A percentile compares a stretch with the other conserved stretches of the same genome.
These are phyloP conservation scores for Thelephora ganbajun DNA, from an alignment of 768 basidiomycete genomes.

Conservation along the genomic window DNA sequence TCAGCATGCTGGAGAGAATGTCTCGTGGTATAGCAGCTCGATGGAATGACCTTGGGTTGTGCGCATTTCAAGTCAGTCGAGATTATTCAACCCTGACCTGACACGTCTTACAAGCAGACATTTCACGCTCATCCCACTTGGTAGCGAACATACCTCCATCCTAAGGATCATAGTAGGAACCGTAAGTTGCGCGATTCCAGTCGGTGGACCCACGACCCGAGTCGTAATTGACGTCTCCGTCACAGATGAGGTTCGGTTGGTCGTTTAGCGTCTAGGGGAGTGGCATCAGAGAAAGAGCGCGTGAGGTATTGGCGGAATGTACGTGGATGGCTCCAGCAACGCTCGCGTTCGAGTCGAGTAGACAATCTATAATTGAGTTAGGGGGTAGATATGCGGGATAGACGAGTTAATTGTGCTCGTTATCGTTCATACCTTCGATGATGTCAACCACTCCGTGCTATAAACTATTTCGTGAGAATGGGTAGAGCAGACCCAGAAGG, in stretches of 20 bases:
- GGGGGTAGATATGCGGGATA: conserved; percentile 1
- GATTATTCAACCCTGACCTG: neutral
- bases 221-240: conserved; percentile 35
- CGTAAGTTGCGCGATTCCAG: conserved; percentile 73
- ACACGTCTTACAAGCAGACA: conserved; percentile 51
- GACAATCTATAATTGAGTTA: conserved; percentile 32
- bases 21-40: conserved; percentile 62
- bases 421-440: conserved; percentile 76
- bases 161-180: conserved; percentile 64
- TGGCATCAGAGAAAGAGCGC: neutral
- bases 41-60: conserved; percentile 81
- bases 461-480: neutral
- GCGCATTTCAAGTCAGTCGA: neutral
- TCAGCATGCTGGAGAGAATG: conserved; percentile 42
- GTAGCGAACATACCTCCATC: conserved; percentile 80
- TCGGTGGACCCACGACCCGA: conserved; percentile 71
- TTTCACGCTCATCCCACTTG: conserved; percentile 75
- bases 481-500: neutral
- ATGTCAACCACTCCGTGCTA: conserved; percentile 76
- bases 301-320: conserved; percentile 6
- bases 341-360: conserved; percentile 34
- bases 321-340: conserved; percentile 56
- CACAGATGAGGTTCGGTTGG: conserved; percentile 37
- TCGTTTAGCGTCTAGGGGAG: conserved; percentile 28
- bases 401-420: conserved; percentile 73